phyloP scores from a whole-genome alignment of 2,329 filamentous ascomycete species.

The Ambrosiella beaveri region DNA sequence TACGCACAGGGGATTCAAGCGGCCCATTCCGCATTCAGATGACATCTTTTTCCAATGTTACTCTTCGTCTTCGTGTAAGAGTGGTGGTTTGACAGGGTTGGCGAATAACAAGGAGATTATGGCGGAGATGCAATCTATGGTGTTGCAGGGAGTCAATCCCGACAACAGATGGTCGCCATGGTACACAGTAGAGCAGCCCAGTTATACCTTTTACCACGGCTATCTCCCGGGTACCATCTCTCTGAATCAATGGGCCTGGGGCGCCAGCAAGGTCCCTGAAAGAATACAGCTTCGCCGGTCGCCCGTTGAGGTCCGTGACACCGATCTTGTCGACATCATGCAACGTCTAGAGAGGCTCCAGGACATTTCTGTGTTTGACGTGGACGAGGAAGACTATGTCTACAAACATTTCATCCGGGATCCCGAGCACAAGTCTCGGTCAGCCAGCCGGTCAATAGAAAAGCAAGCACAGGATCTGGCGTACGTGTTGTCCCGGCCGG shows the following conservation, averaged over 20 bases:
- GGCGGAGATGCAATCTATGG: constrained; percentile 40
- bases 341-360: constrained; percentile 43
- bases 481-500: constrained; percentile 46
- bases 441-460: constrained; percentile 37
- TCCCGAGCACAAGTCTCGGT: constrained; percentile 37
- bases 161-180: constrained; percentile 33
- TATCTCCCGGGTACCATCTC: constrained; percentile 51
- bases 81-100: constrained; percentile 7
- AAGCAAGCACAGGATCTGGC: constrained; percentile 58
- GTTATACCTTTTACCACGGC: constrained; percentile 51
- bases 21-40: constrained; percentile 34
- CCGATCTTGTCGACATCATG: constrained; percentile 39
- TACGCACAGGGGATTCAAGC: constrained; percentile 36
- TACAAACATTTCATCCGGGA: constrained; percentile 49
- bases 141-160: constrained; percentile 23
- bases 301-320: constrained; percentile 40
- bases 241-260: constrained; percentile 49
- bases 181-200: constrained; percentile 60
- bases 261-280: constrained; percentile 38
- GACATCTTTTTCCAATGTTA: constrained; percentile 40
- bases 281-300: constrained; percentile 40
- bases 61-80: constrained; percentile 18
- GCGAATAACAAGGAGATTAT: constrained; percentile 22
- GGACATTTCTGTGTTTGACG: constrained; percentile 26
- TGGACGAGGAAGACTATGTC: constrained; percentile 39